A percentile compares a stretch with the other conserved stretches of the same genome.
Conservation (phyloP, 306 rosid genomes). For the Canavalia ensiformis region DNA sequence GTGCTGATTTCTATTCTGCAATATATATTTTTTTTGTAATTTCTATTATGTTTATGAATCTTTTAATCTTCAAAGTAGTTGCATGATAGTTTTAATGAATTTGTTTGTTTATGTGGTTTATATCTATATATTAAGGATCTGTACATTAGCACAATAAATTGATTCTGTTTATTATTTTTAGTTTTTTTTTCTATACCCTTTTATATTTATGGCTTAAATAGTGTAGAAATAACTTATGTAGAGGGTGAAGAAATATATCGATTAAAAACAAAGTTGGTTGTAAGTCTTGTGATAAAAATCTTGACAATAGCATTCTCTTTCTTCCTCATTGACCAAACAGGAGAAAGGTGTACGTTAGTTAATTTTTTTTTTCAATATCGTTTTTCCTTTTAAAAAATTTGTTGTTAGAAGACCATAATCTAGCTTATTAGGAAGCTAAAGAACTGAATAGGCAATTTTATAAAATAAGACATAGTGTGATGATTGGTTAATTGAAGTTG, state of each 20-base stretch:
- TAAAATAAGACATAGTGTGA: conserved; percentile 9
- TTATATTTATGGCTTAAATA: neutral
- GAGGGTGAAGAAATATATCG: conserved; percentile 17
- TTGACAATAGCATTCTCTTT: conserved; percentile 13
- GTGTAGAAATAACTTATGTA: neutral
- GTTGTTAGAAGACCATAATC: neutral
- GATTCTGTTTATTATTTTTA: neutral
- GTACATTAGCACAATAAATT: conserved; percentile 17
- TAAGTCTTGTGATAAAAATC: conserved; percentile 8
- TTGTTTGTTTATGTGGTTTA: neutral
- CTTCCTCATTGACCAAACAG: conserved; percentile 29
- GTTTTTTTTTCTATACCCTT: neutral
- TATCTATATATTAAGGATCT: conserved; percentile 32
- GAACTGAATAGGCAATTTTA: neutral
- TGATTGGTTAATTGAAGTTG: neutral
- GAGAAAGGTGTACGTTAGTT: neutral
- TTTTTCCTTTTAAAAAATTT: neutral
- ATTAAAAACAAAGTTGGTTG: neutral
- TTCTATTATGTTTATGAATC: conserved; percentile 14
- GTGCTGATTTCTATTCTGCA: neutral
- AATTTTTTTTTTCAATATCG: neutral
- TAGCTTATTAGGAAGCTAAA: neutral
- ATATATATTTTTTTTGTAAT: neutral
- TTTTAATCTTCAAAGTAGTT: neutral
- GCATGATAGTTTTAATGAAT: neutral